These are phyloP conservation scores for Solanum hybrid DNA, from an alignment of 305 asterid species.

Conservation along the genomic window DNA sequence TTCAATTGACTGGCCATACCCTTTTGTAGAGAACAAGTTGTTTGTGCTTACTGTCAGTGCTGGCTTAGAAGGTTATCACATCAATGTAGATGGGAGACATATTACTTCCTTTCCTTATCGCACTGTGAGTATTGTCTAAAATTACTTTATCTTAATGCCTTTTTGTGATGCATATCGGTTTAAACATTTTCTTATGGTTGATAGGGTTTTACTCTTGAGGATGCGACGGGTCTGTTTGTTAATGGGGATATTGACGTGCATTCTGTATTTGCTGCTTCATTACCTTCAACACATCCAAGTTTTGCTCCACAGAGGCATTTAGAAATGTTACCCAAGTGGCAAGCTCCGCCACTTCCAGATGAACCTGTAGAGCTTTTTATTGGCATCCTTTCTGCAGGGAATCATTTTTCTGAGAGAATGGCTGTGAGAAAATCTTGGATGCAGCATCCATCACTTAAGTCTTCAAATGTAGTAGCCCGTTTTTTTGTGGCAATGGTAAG, in stretches of 20 bases:
- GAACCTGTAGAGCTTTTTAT: constrained; percentile 76
- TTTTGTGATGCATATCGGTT: constrained; percentile 8
- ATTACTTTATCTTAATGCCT: neutral
- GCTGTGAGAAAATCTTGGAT: constrained; percentile 96
- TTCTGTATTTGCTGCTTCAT: constrained; percentile 66
- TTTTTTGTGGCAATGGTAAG: constrained; percentile 95
- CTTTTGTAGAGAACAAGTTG: constrained; percentile 72
- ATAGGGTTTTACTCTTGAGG: constrained; percentile 87
- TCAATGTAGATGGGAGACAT: constrained; percentile 80
- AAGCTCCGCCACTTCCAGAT: constrained; percentile 57
- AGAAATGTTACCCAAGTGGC: constrained; percentile 66
- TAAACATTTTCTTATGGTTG: constrained; percentile 1
- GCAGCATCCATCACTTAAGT: constrained; percentile 57
- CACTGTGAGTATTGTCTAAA: constrained; percentile 41
- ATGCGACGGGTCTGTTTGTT: constrained; percentile 74
- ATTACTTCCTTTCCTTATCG: constrained; percentile 79
- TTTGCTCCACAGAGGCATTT: constrained; percentile 67
- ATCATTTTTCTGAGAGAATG: constrained; percentile 98
- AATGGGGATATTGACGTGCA: constrained; percentile 74
- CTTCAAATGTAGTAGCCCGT: constrained; percentile 59
- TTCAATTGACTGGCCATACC: constrained; percentile 76
- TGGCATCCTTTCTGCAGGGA: constrained; percentile 93
- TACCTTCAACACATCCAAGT: constrained; percentile 80
- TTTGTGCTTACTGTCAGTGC: constrained; percentile 78
- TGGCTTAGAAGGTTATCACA: constrained; percentile 86